Conservation (phyloP, 345 rosid genomes). For the Eucalyptus cloeziana region DNA sequence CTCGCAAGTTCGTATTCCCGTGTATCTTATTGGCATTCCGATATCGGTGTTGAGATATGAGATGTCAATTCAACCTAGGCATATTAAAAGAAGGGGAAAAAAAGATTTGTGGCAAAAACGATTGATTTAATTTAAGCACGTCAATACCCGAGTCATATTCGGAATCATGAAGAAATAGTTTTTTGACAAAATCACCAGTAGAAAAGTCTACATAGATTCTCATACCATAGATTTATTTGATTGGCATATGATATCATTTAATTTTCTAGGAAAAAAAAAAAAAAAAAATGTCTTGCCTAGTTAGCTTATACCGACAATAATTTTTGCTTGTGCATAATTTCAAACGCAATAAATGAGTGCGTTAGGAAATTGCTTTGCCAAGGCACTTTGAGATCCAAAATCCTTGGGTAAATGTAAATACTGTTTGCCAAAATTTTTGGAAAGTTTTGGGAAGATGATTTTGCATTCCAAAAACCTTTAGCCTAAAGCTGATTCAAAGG, state of each 20-base stretch:
- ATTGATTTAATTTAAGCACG: too few relatives aligned
- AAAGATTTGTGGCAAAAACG: accelerated
- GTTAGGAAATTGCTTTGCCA: neutral
- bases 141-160: neutral
- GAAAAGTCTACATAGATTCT: neutral
- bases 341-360: accelerated
- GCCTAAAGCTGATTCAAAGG: accelerated
- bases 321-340: neutral
- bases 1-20: neutral
- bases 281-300: neutral
- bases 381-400: neutral
- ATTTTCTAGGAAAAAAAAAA: neutral
- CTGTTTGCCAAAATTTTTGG: neutral
- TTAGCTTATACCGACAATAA: accelerated
- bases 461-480: too few relatives aligned
- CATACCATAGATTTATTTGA: neutral
- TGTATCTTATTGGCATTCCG: neutral
- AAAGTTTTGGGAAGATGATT: neutral
- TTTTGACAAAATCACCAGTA: accelerated
- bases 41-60: neutral
- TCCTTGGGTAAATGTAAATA: neutral
- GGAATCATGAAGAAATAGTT: neutral
- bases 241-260: neutral
- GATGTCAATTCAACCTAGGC: neutral
- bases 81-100: neutral